Base-by-base conservation (phyloP, 2,329 filamentous ascomycete genomes). In the Septoria linicola region DNA sequence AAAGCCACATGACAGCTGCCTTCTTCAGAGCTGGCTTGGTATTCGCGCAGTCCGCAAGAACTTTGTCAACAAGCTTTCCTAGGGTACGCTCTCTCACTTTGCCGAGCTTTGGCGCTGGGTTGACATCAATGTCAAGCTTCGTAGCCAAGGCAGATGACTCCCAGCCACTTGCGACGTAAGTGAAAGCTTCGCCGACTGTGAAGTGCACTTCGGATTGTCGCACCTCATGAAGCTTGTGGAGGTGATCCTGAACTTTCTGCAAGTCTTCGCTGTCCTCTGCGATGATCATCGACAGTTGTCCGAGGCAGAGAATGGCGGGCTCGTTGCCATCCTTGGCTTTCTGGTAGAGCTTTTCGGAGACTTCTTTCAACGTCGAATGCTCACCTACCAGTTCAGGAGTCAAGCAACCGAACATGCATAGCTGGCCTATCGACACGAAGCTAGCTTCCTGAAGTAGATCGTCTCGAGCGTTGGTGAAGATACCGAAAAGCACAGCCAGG, bases 1-100 rank as follows among this genome's bases (percentile, higher is more conserved):
- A 84, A 0, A 97, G 79, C 93, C 93, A 97, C 61, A 99, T 95
- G 0, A 90, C 90, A 0, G 91, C 92, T 2, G 92, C 90, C 67
- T 96, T 96, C 61, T 90, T 84, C 3, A 96, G 75, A 0, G 90
- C 87, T 1, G 93, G 93, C 64, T 96, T 96, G 0, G 89, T 89
- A 7, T 85, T 83, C 62, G 87, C 85, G 72, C 87, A 93, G 63
- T 93, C 86, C 2, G 74, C 73, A 40, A 97, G 76, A 1, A 95
- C 79, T 65, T 85, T 90, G 53, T 88, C 80, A 4, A 95, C 73
- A 1, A 88, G 76, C 0, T 73, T 70, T 7, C 72, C 72, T 20
- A 86, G 72, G 44, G 78, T 68, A 62, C 52, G 56, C 55, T 45
- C 54, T 39, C 68, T 59, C 50, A 57, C 67, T 1, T 72, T 66